phyloP scores from a whole-genome alignment of 2,329 filamentous ascomycete genomes.

The Arthrobotrys iridis region DNA sequence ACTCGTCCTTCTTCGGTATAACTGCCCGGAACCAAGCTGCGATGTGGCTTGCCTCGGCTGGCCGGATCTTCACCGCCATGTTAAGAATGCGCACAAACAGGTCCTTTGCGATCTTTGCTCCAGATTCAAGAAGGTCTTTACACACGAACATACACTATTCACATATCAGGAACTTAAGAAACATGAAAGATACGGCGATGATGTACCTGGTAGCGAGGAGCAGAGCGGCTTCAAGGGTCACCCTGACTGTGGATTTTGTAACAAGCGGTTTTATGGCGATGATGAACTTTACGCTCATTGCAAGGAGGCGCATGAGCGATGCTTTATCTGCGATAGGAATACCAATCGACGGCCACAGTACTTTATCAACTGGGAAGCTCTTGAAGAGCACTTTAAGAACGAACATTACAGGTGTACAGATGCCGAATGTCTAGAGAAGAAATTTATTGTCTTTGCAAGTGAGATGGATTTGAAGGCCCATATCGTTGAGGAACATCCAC shows the following conservation, averaged over 20 bases:
- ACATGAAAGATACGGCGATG: conserved; percentile 90
- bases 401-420: conserved; percentile 89
- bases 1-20: conserved; percentile 86
- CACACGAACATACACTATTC: conserved; percentile 95
- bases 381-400: conserved; percentile 85
- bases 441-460: conserved; percentile 95
- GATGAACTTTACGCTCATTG: conserved; percentile 96
- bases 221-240: conserved; percentile 97
- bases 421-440: conserved; percentile 90
- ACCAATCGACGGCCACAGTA: conserved; percentile 80
- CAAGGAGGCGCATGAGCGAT: conserved; percentile 90
- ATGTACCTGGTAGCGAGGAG: conserved; percentile 85
- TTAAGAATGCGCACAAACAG: conserved; percentile 81
- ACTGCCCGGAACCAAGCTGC: conserved; percentile 86
- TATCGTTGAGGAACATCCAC: conserved; percentile 83
- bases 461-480: conserved; percentile 96
- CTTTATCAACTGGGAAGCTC: conserved; percentile 84
- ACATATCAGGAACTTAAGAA: conserved; percentile 79
- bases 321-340: conserved; percentile 86
- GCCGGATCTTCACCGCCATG: conserved; percentile 82
- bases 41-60: conserved; percentile 85
- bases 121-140: conserved; percentile 96
- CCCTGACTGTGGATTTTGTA: conserved; percentile 92
- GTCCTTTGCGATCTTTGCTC: conserved; percentile 84
- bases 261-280: conserved; percentile 90